Evolutionary conservation across 2,329 filamentous ascomycete genomes (phyloP), one percentile per base, ranked within the genome.

Genomic region (Zymoseptoria passerinii): DNA sequence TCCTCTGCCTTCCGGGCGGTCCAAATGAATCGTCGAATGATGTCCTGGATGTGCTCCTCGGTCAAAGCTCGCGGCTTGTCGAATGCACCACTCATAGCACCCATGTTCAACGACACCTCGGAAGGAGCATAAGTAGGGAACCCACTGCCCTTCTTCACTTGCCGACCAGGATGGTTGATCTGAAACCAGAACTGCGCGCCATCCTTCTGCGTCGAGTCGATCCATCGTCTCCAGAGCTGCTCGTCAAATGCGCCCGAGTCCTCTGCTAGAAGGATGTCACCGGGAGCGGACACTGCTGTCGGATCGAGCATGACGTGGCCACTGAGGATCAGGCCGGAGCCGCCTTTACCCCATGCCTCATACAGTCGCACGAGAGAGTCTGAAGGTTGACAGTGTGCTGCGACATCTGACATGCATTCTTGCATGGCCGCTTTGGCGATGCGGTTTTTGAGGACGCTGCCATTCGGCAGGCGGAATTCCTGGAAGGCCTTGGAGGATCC

Each of bases 1-100:
- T 59, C 57, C 18, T 75, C 61, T 1, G 74, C 72, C 23, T 72
- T 67, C 23, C 66, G 65, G 4, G 71, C 67, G 13, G 72, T 69
- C 54, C 55, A 58, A 1, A 50, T 50, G 50, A 64, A 64, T 8
- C 58, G 57, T 18, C 48, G n/a, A 5, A 61, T 53, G 27, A 63
- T 54, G 7, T 58, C 53, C 18, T 50, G 50, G 7, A 63, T 62
- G 29, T 63, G 27, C 16, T 54, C 29, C 35, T 58, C 55, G 27
- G 28, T 58, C 59, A 63, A 59, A 48, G 49, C 59, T 9, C 35
- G 13, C n/a, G 61, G 61, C 16, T 27, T 20, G 4, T 51, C 57
- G 20, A 63, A 63, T 9, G 60, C 27, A 9, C 9, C 16, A 44
- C 53, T 63, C 35, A 60, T 28, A n/a, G 48, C 48, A 1, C 61